Base-by-base conservation (phyloP, 148 eudicot species). In the Camellia japonica region DNA sequence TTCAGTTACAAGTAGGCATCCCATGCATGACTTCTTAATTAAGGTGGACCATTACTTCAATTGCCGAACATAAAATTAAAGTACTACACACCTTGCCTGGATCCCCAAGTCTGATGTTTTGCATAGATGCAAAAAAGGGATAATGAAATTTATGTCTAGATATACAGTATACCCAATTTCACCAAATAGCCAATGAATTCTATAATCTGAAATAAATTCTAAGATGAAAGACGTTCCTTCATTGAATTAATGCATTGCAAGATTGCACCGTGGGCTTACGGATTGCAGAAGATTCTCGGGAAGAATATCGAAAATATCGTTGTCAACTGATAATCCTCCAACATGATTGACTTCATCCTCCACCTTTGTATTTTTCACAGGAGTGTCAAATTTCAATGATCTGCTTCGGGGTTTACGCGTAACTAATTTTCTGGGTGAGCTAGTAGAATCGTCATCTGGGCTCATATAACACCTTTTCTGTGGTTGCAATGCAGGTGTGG, bases 371-470 rank as follows among this genome's bases (percentile, higher is more conserved):
- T 66, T 86, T 71, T 83, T 80, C 73, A 87, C 89, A 75, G 91
- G 82, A 41, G 87, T 82, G 54, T 90, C 96, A 79, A 95, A 91
- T 43, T 82, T 91, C 86, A 95, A 79, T 62, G 90, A 85, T 83
- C 88, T 90, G 42, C 81, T 92, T 20, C 90, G 86, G 59, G 85
- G 79, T 70, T 90, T 87, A 12, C 88, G 92, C 23, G 80, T 84
- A 64, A 79, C 81, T 0, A 78, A 81, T 82, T 88, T 91, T 74
- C 38, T 83, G 49, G 91, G 87, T 6, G 90, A 71, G 65, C 42
- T 81, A 44, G 8, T 75, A 42, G 83, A 49, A 42, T 82, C 82
- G 65, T 82, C 88, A 79, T 91, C 90, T 56, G 94, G 94, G 77
- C 88, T 92, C 89, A 86, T 84, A 71, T 47, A 83, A 72, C 86